These are phyloP conservation scores for Backusella sp. DNA, from an alignment of 192 early-diverging fungal species.

Conservation along the genomic window DNA sequence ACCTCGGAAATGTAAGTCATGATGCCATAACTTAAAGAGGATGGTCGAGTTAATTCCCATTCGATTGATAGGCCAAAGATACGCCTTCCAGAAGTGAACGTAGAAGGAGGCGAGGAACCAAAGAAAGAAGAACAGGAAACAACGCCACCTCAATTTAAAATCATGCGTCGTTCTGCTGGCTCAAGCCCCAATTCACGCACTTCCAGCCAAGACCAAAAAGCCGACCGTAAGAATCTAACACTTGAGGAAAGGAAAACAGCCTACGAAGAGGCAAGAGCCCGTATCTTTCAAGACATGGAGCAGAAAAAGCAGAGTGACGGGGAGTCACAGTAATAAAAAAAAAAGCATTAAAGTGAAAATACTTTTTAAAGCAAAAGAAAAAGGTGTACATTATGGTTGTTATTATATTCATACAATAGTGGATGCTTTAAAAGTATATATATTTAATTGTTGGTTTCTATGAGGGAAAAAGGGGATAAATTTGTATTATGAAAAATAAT, in stretches of 20 bases:
- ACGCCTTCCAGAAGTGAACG: slow-evolving; percentile 48
- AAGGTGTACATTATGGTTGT: neutral
- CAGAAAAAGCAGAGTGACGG: neutral
- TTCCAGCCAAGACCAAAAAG: neutral
- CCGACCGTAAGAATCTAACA: slow-evolving; percentile 46
- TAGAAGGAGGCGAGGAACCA: slow-evolving; percentile 41
- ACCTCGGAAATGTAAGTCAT: slow-evolving; percentile 55
- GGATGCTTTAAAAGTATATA: too few relatives aligned
- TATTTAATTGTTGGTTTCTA: too few relatives aligned
- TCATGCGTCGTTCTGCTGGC: slow-evolving; percentile 39
- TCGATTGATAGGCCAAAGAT: slow-evolving; percentile 34
- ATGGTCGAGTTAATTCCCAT: neutral
- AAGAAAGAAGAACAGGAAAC: neutral
- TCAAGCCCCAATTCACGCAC: slow-evolving; percentile 15
- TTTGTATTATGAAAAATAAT: neutral
- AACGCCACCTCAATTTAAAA: slow-evolving; percentile 38
- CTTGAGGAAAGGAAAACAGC: slow-evolving; percentile 66
- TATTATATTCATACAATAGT: too few relatives aligned
- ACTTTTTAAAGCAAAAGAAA: neutral
- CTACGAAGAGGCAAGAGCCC: slow-evolving; percentile 68
- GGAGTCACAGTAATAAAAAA: neutral
- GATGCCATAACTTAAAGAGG: too few relatives aligned
- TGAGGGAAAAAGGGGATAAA: neutral
- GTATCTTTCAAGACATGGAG: slow-evolving; percentile 63
- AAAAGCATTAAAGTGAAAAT: neutral